A percentile compares a stretch with the other conserved stretches of the same genome.
phyloP scores from a whole-genome alignment of 352 stramenopile species.

The Globisporangium barbulae region DNA sequence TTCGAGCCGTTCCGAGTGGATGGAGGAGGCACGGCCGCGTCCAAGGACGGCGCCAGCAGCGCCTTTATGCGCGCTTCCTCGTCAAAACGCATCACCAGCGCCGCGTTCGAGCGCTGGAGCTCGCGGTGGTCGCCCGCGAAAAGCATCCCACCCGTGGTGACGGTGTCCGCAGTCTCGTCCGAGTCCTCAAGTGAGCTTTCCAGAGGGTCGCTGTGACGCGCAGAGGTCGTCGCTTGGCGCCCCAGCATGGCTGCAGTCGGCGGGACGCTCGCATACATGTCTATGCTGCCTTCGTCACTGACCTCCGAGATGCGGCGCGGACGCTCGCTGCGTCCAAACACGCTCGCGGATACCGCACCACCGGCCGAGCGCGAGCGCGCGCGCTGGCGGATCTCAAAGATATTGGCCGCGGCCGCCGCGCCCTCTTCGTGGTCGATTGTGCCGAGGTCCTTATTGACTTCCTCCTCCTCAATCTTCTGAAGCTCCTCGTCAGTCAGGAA shows the following conservation, averaged over 20 bases:
- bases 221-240: neutral
- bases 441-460: neutral
- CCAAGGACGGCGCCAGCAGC: conserved; percentile 17
- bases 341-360: conserved; percentile 11
- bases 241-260: neutral
- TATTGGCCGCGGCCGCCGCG: neutral
- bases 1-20: conserved; percentile 46
- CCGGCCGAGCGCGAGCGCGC: conserved; percentile 21
- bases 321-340: conserved; percentile 25
- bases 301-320: conserved; percentile 39
- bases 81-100: conserved; percentile 27
- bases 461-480: neutral
- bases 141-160: neutral
- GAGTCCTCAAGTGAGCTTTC: conserved; percentile 13
- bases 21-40: conserved; percentile 39
- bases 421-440: neutral
- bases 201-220: conserved; percentile 15
- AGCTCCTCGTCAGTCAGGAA: conserved; percentile 15
- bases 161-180: conserved; percentile 8
- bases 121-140: conserved; percentile 18
- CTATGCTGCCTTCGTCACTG: conserved; percentile 42
- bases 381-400: neutral
- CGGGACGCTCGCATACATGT: conserved; percentile 8
- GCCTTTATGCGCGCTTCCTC: conserved; percentile 14
- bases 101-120: conserved; percentile 28